phyloP scores from a whole-genome alignment of 495 filamentous ascomycete genomes.

The Daldinia loculata region DNA sequence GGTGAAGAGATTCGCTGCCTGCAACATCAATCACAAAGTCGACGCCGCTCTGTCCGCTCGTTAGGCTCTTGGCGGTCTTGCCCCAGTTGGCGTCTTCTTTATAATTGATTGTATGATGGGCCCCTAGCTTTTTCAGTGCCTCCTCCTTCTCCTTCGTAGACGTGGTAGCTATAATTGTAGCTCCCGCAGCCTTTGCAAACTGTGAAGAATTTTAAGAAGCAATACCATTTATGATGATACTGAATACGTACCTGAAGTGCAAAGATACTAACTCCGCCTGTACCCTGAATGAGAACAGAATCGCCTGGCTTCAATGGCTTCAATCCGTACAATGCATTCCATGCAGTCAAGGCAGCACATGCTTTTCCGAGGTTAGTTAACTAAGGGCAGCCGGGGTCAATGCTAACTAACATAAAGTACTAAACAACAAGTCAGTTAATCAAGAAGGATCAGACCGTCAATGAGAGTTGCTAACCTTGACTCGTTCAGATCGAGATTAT shows the following conservation, averaged over 20 bases:
- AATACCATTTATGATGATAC: not conserved
- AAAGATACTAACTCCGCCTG: slow-evolving; percentile 83
- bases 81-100: slow-evolving; percentile 76
- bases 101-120: slow-evolving; percentile 84
- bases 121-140: slow-evolving; percentile 73
- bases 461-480: slow-evolving; percentile 57
- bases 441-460: no score
- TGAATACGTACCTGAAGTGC: slow-evolving; percentile 67
- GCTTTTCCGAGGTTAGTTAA: slow-evolving; percentile 17
- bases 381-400: not conserved
- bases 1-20: slow-evolving; percentile 67
- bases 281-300: slow-evolving; percentile 79
- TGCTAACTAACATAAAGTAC: not conserved
- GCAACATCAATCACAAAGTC: slow-evolving; percentile 78
- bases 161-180: slow-evolving; percentile 82
- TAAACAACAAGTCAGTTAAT: no score
- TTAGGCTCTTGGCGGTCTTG: slow-evolving; percentile 72
- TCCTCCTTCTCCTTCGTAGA: slow-evolving; percentile 72
- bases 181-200: slow-evolving; percentile 87
- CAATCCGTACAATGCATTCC: slow-evolving; percentile 84
- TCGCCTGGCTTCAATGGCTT: slow-evolving; percentile 72
- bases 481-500: slow-evolving; percentile 60
- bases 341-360: slow-evolving; percentile 80
- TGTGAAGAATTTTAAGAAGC: slow-evolving; percentile 41
- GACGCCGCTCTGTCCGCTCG: slow-evolving; percentile 56